phyloP scores from a whole-genome alignment of 345 rosid species.

The Populus alba region DNA sequence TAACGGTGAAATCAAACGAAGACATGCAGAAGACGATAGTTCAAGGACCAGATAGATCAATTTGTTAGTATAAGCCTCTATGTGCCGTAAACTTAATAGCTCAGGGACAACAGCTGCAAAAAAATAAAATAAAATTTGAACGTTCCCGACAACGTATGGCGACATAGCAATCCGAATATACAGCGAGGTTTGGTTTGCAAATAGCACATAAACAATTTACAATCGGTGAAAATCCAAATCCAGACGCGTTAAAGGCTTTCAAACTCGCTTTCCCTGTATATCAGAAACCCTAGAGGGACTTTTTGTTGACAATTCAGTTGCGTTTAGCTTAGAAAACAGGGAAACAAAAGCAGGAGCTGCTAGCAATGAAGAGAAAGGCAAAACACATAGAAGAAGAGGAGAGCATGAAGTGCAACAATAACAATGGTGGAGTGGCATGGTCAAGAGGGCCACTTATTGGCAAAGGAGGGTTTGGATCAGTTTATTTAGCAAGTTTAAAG shows the following conservation, averaged over 20 bases:
- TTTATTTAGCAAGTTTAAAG: constrained; percentile 43
- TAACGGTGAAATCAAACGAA: neutral
- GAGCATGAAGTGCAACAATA: neutral
- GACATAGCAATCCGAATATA: neutral
- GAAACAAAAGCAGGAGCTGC: neutral
- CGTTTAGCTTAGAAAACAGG: neutral
- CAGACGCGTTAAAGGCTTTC: neutral
- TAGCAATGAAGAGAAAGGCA: constrained; percentile 3
- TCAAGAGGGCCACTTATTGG: constrained; percentile 65
- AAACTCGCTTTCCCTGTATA: neutral
- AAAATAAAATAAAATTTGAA: neutral
- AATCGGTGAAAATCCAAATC: neutral
- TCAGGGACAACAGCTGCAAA: neutral
- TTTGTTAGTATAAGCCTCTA: neutral
- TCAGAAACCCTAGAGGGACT: neutral
- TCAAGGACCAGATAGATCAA: neutral
- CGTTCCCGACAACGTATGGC: neutral
- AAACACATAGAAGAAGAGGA: neutral
- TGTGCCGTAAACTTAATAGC: neutral
- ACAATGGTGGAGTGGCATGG: constrained; percentile 34
- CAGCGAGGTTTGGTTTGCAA: neutral
- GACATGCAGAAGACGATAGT: neutral
- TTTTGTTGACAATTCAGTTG: neutral
- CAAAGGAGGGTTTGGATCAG: constrained; percentile 62
- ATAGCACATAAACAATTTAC: neutral